Base-by-base conservation (phyloP, 345 rosid genomes). In the Populus deltoides region DNA sequence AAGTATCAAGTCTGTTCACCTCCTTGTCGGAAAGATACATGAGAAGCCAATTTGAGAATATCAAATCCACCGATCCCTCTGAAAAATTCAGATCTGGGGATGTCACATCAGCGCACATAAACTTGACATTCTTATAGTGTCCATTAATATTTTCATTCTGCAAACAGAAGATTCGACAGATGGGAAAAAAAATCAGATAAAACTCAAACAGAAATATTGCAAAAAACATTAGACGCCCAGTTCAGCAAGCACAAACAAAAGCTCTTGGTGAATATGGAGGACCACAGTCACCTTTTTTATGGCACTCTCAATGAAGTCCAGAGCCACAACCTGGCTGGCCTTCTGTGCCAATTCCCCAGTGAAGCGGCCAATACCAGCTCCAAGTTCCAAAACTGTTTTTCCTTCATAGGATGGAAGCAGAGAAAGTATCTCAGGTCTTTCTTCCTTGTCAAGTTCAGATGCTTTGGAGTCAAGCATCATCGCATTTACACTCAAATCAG, bases 391-490 rank as follows among this genome's bases (percentile, higher is more conserved):
- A 73, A 96, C 87, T 7, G 90, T 65, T 77, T 92, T 94, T 20
- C 95, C 95, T 62, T 91, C 93, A 38, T 84, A 89, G 7, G 88
- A 67, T 69, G 99, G 99, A 68, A 96, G 97, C 39, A 91, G 83
- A 80, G 97, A 85, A 77, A 93, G 97, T 63, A 96, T 90, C 97
- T 96, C 99, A 65, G 98, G 97, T 2, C 97, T 94, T 79, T 93
- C 99, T 84, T 96, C 98, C 75, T 89, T 96, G 90, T 96, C 98
- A 72, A 96, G 97, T 88, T 93, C 97, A 70, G 92, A 78, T 55
- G 98, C 99, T 72, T 83, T 81, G 65, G 99, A 93, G 79, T 93
- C 99, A 9, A 96, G 98, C 97, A 96, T 96, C 99, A 96, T 96
- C 47, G 93, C 89, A 87, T 93, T 97, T 77, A 91, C 88, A 4